Base-by-base conservation (phyloP, 1,284 basidiomycete species). In the Tremellales sp. region DNA sequence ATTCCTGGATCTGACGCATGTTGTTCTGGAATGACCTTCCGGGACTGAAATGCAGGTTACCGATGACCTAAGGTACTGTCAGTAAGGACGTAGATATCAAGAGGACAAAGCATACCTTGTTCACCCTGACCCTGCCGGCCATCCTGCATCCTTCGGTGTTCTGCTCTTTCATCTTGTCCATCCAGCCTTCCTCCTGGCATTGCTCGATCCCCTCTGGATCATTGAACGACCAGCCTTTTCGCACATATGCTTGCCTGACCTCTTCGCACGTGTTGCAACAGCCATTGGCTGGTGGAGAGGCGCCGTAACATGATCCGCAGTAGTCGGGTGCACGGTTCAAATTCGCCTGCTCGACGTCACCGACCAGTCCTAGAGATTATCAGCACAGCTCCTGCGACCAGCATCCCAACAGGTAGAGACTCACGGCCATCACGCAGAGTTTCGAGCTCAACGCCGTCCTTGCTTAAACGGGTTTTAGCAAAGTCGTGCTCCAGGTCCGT, bases 221-320 rank as follows among this genome's bases (percentile, higher is more conserved):
- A 57, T 79, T 75, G 74, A 98, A 98, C 67, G 86, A 91, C 96
- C 96, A 99, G 13, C 94, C 94, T 61, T 86, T 84, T 65, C 86
- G 83, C 42, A 89, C 81, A 75, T 99, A 99, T 21, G 91, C 81
- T 70, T 87, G 82, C 45, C 93, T 82, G 31, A 99, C 96, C 3
- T 93, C 87, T 65, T 99, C 96, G 70, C 96, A 98, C 43, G 85
- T 86, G 72, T 99, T 91, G 75, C 96, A 98, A 76, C 96, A 99
- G 4, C 89, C 89, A 62, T 75, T 78, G 49, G 81, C 82, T 1
- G 92, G 88, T 40, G 84, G 84, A 21, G 84, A 67, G 46, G 91
- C 96, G 49, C 96, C 96, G 64, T 91, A 99, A 75, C 96, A 99
- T 17, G 89, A 92, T n/a, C 96, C 96, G 74, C 92, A 96, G 72